A percentile compares a stretch with the other conserved stretches of the same genome.
Evolutionary conservation across 306 rosid genomes (phyloP).

Genomic region (Dryas octopetala): DNA sequence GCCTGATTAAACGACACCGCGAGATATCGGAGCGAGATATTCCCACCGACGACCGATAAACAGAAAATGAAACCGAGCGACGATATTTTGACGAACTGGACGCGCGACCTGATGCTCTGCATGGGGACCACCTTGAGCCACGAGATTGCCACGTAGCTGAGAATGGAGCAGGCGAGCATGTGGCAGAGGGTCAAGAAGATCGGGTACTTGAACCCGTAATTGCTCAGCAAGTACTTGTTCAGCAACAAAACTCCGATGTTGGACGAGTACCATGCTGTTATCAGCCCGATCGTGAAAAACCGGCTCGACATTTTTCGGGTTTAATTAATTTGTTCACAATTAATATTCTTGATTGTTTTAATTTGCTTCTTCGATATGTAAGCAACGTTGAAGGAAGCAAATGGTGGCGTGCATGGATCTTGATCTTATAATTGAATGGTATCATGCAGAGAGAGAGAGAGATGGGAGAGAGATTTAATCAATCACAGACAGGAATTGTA

Average conservation of each 20-base stretch:
- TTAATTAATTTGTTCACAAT: too few species aligned
- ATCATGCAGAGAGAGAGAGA: background rate
- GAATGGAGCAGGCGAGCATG: conserved; percentile 87
- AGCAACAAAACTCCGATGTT: conserved; percentile 88
- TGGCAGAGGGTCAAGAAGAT: conserved; percentile 97
- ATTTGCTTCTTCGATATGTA: too few species aligned
- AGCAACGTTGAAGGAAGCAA: background rate
- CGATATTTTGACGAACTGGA: conserved; percentile 82
- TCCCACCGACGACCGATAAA: conserved; percentile 89
- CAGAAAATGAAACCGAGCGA: conserved; percentile 80
- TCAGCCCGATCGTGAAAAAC: conserved; percentile 70
- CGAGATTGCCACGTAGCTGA: conserved; percentile 91
- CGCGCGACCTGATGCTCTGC: conserved; percentile 80
- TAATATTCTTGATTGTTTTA: background rate
- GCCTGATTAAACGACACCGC: conserved; percentile 96
- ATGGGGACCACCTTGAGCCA: conserved; percentile 93
- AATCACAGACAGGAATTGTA: background rate
- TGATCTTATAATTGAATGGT: background rate
- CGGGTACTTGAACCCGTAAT: conserved; percentile 97
- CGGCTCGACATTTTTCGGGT: conserved; percentile 32
- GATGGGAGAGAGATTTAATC: background rate
- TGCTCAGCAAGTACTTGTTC: conserved; percentile 86
- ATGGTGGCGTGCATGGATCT: background rate
- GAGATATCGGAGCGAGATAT: conserved; percentile 82
- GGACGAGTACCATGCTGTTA: conserved; percentile 82